Base-by-base conservation (phyloP, 2,329 filamentous ascomycete genomes). In the Hypoxylon sp. region DNA sequence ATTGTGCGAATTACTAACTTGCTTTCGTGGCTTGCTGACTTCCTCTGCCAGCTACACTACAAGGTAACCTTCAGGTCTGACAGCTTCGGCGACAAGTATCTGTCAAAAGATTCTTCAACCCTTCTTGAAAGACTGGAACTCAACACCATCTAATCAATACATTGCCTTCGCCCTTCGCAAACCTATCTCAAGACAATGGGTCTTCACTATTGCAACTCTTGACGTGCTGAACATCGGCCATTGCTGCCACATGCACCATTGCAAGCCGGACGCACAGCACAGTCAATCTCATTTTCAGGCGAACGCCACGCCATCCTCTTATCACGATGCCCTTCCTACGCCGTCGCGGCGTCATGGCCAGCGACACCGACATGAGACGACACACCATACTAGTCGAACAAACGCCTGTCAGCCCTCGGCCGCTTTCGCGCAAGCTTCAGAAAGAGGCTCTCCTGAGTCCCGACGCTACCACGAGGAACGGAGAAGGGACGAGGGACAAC, bases 271-370 rank as follows among this genome's bases (percentile, higher is more conserved):
- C 63, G 50, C 16, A 11, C 66, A 51, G 58, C 16, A 11, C 66
- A 51, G 58, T 25, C 45, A 47, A 50, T 63, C 65, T 70, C 63
- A 58, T 58, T 70, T 30, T 52, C 30, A 63, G 52, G 34, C 55
- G 43, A 55, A 70, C 62, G 37, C 60, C 27, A 61, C 63, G 12
- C 58, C 61, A 55, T 60, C 63, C 32, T 55, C 55, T 41, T 47
- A 56, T 43, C 75, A 79, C 70, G 74, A 88, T 88, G 86, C 85
- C 86, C 74, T 87, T 88, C 72, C 81, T 88, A 79, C 86, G 86
- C 80, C 86, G 86, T 78, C 85, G 85, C 77, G 86, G 85, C 80
- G 85, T 84, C 73, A 80, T 83, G 81, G 85, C 82, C 79, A 87
- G 84, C 81, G 86, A 88, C 75, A 82, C 81, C 67, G 85, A 88